Evolutionary conservation across 2,329 filamentous ascomycete species (phyloP).

Genomic region (Colletotrichum brevisporum): DNA sequence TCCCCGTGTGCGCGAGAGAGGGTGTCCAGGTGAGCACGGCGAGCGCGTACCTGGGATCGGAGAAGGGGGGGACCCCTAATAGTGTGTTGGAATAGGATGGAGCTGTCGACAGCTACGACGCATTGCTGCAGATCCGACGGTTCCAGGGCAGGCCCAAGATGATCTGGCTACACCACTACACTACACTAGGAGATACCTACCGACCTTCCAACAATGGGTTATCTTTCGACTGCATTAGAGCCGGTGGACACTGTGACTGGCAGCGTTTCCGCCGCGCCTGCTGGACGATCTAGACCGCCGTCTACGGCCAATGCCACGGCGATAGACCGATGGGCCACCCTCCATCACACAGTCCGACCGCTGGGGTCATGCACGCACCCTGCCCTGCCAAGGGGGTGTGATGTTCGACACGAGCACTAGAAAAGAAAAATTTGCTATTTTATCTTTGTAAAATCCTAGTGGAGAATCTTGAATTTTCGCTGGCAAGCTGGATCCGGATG

Average conservation of each 20-base stretch:
- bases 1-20: conserved; percentile 24
- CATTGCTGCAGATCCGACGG: conserved; percentile 31
- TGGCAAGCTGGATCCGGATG: conserved; percentile 21
- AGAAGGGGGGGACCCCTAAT: conserved; percentile 29
- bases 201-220: conserved; percentile 17
- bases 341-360: conserved; percentile 33
- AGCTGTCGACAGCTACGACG: background rate
- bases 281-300: conserved; percentile 28
- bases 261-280: conserved; percentile 14
- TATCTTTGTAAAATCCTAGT: background rate
- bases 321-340: conserved; percentile 36
- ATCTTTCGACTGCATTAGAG: background rate
- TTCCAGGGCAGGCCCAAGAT: conserved; percentile 18
- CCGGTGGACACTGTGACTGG: conserved; percentile 13
- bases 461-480: conserved; percentile 2
- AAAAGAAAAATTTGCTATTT: background rate
- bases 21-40: conserved; percentile 13
- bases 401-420: conserved; percentile 20
- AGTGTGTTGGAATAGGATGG: background rate
- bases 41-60: conserved; percentile 38
- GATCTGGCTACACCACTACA: conserved; percentile 1
- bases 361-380: conserved; percentile 17
- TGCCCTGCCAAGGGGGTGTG: background rate
- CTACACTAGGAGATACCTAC: too few species aligned
- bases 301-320: conserved; percentile 26